Percentiles rank a stretch among this genome's conserved stretches.
phyloP scores from a whole-genome alignment of 179 eudicot species.

The Spinacia oleracea region DNA sequence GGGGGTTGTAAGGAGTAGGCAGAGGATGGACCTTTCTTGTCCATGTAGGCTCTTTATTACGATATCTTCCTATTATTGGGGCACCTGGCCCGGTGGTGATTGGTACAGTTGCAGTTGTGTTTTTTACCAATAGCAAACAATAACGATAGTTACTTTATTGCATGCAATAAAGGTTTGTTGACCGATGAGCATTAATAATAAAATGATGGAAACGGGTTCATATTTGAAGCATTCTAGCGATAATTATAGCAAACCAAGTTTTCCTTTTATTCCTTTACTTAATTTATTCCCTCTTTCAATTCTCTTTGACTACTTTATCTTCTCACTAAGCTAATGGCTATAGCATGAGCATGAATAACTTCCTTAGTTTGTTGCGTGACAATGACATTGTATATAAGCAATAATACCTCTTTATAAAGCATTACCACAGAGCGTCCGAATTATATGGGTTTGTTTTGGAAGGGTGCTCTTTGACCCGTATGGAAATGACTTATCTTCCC shows the following conservation, averaged over 20 bases:
- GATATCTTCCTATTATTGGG: background rate
- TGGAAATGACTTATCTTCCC: background rate
- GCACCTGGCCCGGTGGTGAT: background rate
- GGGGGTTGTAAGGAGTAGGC: background rate
- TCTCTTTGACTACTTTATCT: background rate
- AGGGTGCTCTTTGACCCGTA: background rate
- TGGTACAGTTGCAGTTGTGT: background rate
- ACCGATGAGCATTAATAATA: background rate
- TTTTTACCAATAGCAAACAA: background rate
- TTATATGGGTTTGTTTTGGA: background rate
- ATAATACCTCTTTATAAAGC: background rate
- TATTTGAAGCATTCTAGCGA: background rate
- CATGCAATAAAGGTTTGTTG: background rate
- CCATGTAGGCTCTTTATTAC: background rate
- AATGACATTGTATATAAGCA: background rate
- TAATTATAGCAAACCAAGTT: background rate
- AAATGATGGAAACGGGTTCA: background rate
- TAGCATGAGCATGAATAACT: background rate
- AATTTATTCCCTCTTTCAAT: background rate
- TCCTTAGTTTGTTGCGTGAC: background rate
- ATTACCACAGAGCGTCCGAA: background rate
- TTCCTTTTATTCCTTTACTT: background rate
- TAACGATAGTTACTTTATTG: background rate
- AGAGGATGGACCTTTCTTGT: background rate
- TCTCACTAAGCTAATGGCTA: background rate